These are phyloP conservation scores for Penicillium sp. DNA, from an alignment of 2,329 filamentous ascomycete species.

Conservation along the genomic window DNA sequence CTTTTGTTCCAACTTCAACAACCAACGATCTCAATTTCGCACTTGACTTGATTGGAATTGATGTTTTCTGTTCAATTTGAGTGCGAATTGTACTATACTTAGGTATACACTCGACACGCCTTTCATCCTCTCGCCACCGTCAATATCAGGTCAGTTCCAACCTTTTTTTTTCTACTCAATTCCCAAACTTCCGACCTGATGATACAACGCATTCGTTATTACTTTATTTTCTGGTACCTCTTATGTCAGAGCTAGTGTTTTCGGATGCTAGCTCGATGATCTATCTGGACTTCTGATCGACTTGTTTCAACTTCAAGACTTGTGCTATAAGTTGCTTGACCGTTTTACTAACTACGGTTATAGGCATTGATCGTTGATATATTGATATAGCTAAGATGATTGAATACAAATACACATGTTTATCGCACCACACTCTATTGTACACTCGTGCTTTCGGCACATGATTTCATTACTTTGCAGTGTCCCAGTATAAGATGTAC, in stretches of 20 bases:
- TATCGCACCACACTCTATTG: not conserved
- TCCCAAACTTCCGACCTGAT: slow-evolving; percentile 48
- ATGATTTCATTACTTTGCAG: not conserved
- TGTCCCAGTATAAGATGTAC: not conserved
- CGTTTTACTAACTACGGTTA: slow-evolving; percentile 18
- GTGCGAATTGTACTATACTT: not conserved
- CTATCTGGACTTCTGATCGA: slow-evolving; percentile 73
- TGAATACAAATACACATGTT: not conserved
- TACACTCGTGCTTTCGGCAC: not conserved
- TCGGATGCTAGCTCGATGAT: slow-evolving; percentile 58
- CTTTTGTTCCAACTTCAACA: slow-evolving; percentile 4
- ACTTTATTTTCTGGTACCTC: slow-evolving; percentile 88
- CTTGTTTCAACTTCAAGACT: slow-evolving; percentile 3
- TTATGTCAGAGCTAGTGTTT: slow-evolving; percentile 65
- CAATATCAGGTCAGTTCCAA: slow-evolving; percentile 25
- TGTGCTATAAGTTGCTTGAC: slow-evolving; percentile 7
- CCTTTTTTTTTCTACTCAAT: slow-evolving; percentile 25
- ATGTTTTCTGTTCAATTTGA: slow-evolving; percentile 9
- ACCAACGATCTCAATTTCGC: not conserved
- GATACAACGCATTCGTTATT: slow-evolving; percentile 51
- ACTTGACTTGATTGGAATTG: slow-evolving; percentile 8
- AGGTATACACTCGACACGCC: not conserved
- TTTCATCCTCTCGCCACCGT: not conserved
- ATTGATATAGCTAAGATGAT: not conserved
- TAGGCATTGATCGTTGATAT: slow-evolving; percentile 1